These are phyloP conservation scores for Pythium plurisporium DNA, from an alignment of 352 stramenopile species.

Conservation along the genomic window DNA sequence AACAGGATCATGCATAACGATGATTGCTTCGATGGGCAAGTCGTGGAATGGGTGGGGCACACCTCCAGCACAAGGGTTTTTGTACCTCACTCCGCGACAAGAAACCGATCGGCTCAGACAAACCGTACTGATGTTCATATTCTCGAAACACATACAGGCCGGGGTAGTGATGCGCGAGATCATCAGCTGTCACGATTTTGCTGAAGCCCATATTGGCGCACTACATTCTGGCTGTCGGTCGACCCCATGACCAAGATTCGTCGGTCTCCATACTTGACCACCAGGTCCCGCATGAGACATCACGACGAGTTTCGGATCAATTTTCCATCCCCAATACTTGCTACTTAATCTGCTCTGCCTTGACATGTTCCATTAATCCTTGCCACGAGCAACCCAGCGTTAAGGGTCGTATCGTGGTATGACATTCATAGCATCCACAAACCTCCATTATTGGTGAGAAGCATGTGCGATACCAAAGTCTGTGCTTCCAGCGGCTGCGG, in stretches of 20 bases:
- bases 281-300: constrained; percentile 82
- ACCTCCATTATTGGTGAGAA: constrained; percentile 74
- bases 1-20: no score
- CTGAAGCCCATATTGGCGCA: constrained; percentile 73
- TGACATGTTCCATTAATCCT: no score
- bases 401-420: no score
- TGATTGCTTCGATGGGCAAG: constrained; percentile 81
- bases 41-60: constrained; percentile 45
- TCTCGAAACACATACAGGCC: constrained; percentile 76
- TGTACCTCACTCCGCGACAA: no score
- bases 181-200: constrained; percentile 72
- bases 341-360: constrained; percentile 80
- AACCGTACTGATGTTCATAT: no score
- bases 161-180: constrained; percentile 66
- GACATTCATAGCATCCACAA: no score
- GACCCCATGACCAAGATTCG: constrained; percentile 86
- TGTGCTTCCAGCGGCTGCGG: no score
- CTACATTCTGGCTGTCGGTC: constrained; percentile 72
- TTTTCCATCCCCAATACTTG: constrained; percentile 58
- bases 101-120: no score
- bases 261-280: constrained; percentile 57
- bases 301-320: constrained; percentile 79
- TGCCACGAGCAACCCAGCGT: no score
- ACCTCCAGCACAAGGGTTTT: no score
- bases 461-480: constrained; percentile 89